phyloP scores from a whole-genome alignment of 2,329 filamentous ascomycete genomes.

The Aspergillus pseudoterreus region DNA sequence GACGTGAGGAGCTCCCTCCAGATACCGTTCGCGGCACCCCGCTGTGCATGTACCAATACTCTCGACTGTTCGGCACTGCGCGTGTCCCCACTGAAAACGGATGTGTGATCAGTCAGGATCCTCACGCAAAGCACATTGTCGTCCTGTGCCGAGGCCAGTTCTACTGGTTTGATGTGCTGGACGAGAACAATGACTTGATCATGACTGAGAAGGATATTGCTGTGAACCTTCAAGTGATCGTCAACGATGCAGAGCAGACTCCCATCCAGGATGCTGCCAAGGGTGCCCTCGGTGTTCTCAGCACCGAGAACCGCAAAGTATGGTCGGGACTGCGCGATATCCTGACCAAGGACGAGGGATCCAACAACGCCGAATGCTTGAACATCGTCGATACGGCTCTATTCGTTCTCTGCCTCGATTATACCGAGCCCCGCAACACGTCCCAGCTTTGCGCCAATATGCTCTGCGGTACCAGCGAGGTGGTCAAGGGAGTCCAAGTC shows the following conservation, averaged over 20 bases:
- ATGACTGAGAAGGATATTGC: conserved; percentile 95
- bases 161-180: conserved; percentile 98
- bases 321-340: conserved; percentile 92
- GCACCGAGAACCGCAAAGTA: conserved; percentile 91
- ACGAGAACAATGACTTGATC: conserved; percentile 90
- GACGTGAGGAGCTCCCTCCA: conserved; percentile 86
- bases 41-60: conserved; percentile 98
- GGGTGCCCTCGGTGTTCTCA: conserved; percentile 85
- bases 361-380: conserved; percentile 95
- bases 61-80: conserved; percentile 88
- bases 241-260: conserved; percentile 83
- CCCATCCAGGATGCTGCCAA: conserved; percentile 96
- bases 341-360: conserved; percentile 76
- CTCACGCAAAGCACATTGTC: conserved; percentile 86
- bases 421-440: conserved; percentile 76
- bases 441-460: conserved; percentile 95
- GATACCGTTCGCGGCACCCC: conserved; percentile 80
- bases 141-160: conserved; percentile 93
- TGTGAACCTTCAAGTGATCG: conserved; percentile 85
- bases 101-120: conserved; percentile 93
- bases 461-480: conserved; percentile 90
- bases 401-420: conserved; percentile 89
- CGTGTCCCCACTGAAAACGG: conserved; percentile 91
- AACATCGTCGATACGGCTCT: conserved; percentile 91
- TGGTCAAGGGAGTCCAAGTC: conserved; percentile 90